phyloP scores from a whole-genome alignment of 352 stramenopile genomes.

The Thalassiosira hispida region DNA sequence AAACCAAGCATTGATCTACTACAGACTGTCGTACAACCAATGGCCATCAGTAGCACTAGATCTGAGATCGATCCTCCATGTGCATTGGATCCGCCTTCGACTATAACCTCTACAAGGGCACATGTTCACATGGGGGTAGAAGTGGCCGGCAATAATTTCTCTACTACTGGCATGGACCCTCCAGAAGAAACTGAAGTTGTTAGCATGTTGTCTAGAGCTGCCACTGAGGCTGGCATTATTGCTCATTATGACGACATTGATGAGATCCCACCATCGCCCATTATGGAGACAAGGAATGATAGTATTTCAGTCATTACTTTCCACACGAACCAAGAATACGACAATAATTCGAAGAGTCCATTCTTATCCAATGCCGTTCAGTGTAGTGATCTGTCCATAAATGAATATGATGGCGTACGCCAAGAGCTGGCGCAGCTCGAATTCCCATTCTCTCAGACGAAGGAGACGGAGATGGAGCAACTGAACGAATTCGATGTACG shows the following conservation, averaged over 20 bases:
- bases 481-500: slow-evolving; percentile 3
- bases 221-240: not conserved
- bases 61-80: no score
- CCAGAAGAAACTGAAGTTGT: slow-evolving; percentile 7
- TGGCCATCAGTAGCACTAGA: no score
- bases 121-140: not conserved
- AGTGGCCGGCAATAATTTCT: not conserved
- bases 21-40: no score
- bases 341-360: not conserved
- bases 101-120: no score
- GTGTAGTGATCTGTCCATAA: not conserved
- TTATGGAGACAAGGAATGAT: not conserved
- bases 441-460: no score
- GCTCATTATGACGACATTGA: not conserved
- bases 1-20: no score
- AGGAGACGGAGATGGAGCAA: not conserved
- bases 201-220: not conserved
- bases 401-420: not conserved
- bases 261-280: no score
- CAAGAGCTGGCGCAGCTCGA: no score
- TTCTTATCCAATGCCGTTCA: no score
- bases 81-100: no score
- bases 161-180: slow-evolving; percentile 21
- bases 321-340: not conserved
- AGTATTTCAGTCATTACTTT: slow-evolving; percentile 5